phyloP scores from a whole-genome alignment of 345 rosid genomes.

The Eucalyptus polybractea region DNA sequence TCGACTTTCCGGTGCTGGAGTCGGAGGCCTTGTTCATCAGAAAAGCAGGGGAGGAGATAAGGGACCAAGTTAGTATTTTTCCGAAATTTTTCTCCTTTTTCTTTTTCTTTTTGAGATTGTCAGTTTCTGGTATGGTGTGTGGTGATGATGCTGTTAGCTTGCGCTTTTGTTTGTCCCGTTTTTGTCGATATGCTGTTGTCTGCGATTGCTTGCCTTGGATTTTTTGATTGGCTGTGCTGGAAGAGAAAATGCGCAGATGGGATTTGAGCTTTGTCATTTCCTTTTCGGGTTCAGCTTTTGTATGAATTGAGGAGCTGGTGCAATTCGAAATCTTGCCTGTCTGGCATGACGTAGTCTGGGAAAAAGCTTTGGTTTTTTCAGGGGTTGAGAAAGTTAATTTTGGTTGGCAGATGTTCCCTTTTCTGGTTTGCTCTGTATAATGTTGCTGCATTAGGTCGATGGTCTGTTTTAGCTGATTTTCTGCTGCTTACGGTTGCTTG shows the following conservation, averaged over 20 bases:
- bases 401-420: neutral
- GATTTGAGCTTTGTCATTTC: neutral
- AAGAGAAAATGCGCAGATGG: neutral
- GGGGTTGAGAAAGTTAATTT: neutral
- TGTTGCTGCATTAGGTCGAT: neutral
- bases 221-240: neutral
- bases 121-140: neutral
- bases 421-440: neutral
- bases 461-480: neutral
- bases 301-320: neutral
- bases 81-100: neutral
- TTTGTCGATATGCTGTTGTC: neutral
- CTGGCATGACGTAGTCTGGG: neutral
- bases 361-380: neutral
- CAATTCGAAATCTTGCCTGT: neutral
- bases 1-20: conserved; percentile 84
- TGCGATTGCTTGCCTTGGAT: neutral
- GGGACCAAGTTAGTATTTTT: conserved; percentile 33
- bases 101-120: neutral
- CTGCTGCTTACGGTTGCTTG: neutral
- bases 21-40: conserved; percentile 76
- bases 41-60: conserved; percentile 94
- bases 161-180: neutral
- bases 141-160: neutral
- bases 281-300: neutral